Percentiles rank a stretch among this genome's conserved stretches.
Evolutionary conservation across 441 rosid species (phyloP).

Genomic region (Biscutella laevigata): DNA sequence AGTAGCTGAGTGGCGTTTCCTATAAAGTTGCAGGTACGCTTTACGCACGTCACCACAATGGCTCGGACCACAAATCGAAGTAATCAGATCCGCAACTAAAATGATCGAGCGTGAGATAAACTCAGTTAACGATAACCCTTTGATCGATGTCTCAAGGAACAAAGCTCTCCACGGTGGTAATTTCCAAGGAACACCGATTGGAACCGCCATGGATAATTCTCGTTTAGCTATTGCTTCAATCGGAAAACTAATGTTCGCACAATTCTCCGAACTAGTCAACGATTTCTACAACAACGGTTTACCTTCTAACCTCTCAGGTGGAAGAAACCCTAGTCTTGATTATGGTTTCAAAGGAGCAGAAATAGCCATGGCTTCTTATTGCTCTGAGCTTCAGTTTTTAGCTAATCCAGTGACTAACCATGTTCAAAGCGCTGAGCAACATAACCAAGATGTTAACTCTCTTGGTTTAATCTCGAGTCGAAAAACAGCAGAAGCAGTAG

Average conservation of each 20-base stretch:
- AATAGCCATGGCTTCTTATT: conserved; percentile 69
- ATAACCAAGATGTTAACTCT: conserved; percentile 58
- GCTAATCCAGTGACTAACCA: conserved; percentile 58
- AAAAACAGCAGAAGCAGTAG: conserved; percentile 51
- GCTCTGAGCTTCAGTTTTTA: conserved; percentile 49
- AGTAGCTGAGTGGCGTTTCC: neutral
- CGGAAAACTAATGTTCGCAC: conserved; percentile 51
- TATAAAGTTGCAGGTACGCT: conserved; percentile 28
- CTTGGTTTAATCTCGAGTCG: conserved; percentile 53
- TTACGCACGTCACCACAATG: conserved; percentile 50
- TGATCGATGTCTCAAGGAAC: conserved; percentile 62
- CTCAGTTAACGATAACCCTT: conserved; percentile 60
- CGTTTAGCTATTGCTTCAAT: conserved; percentile 48
- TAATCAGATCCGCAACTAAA: conserved; percentile 38
- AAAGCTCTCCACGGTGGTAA: conserved; percentile 73
- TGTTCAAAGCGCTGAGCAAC: conserved; percentile 56
- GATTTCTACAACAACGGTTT: conserved; percentile 81
- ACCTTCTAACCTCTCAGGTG: conserved; percentile 69
- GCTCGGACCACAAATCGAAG: conserved; percentile 52
- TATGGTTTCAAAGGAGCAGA: conserved; percentile 86
- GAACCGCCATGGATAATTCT: conserved; percentile 53
- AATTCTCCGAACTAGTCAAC: conserved; percentile 64
- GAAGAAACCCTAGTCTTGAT: conserved; percentile 75
- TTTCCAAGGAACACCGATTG: conserved; percentile 54
- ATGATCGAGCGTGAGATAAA: conserved; percentile 51